These are phyloP conservation scores for Hansenula lynferdii DNA, from an alignment of 1,139 yeast species.

Conservation along the genomic window DNA sequence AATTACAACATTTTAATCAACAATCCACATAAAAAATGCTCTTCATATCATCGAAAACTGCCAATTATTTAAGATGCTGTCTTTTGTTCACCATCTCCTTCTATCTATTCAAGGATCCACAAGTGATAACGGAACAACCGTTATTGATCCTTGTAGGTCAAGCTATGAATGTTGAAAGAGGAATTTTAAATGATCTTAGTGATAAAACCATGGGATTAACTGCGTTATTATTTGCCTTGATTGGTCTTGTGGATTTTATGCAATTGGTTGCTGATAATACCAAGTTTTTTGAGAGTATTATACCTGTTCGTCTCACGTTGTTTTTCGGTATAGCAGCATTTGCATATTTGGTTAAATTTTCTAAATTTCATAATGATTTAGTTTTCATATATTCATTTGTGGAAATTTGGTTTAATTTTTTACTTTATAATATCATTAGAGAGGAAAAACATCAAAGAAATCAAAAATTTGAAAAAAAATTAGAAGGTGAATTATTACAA, in stretches of 20 bases:
- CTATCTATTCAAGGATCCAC: constrained; percentile 38
- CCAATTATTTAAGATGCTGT: constrained; percentile 44
- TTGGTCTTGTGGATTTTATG: constrained; percentile 49
- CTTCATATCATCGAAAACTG: constrained; percentile 46
- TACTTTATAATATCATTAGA: constrained; percentile 56
- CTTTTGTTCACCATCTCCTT: constrained; percentile 42
- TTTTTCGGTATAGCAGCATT: constrained; percentile 47
- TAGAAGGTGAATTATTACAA: constrained; percentile 13
- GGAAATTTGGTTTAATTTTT: constrained; percentile 69
- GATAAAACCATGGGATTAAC: constrained; percentile 38
- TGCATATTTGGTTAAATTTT: constrained; percentile 22
- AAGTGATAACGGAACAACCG: constrained; percentile 37
- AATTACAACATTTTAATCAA: too few species aligned
- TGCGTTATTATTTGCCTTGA: constrained; percentile 37
- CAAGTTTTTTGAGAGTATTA: constrained; percentile 57
- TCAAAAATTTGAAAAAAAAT: constrained; percentile 25
- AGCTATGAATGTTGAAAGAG: constrained; percentile 27
- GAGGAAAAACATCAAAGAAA: constrained; percentile 52
- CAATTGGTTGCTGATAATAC: constrained; percentile 53
- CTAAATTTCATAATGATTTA: constrained; percentile 49
- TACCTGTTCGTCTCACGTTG: constrained; percentile 59
- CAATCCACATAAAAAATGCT: too few species aligned
- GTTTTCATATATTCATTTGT: constrained; percentile 58
- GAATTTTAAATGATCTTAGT: constrained; percentile 41
- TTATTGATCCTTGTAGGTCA: constrained; percentile 44